Percentiles rank a stretch among this genome's conserved stretches.
These are phyloP conservation scores for Apiospora malaysiana DNA, from an alignment of 2,329 filamentous ascomycete genomes.

Conservation along the genomic window DNA sequence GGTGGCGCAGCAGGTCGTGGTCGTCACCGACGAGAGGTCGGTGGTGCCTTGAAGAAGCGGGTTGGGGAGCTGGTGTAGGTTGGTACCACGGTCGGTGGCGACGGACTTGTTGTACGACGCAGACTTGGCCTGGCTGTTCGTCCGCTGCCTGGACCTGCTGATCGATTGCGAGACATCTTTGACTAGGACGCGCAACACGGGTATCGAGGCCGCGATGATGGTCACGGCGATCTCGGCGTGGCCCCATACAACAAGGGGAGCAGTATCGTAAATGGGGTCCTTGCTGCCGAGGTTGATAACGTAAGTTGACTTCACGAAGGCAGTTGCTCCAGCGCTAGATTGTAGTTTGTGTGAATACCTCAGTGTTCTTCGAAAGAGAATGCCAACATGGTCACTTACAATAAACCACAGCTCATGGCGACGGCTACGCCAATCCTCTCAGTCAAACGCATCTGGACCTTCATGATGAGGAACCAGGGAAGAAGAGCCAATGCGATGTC, in stretches of 20 bases:
- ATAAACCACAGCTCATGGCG: slow-evolving; percentile 39
- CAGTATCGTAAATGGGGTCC: slow-evolving; percentile 33
- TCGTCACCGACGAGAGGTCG: neutral
- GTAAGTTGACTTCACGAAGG: slow-evolving; percentile 32
- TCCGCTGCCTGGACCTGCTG: neutral
- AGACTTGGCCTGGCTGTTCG: neutral
- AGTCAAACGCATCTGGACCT: slow-evolving; percentile 37
- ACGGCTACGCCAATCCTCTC: slow-evolving; percentile 39
- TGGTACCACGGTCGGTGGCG: neutral
- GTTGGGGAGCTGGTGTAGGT: neutral
- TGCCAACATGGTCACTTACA: slow-evolving; percentile 28
- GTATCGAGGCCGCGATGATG: slow-evolving; percentile 40
- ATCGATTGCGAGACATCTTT: slow-evolving; percentile 27
- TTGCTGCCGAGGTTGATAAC: slow-evolving; percentile 27
- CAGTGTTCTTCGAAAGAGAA: too few species aligned
- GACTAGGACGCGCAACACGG: slow-evolving; percentile 40
- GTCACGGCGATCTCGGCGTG: slow-evolving; percentile 35
- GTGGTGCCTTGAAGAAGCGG: neutral
- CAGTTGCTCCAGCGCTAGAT: slow-evolving; percentile 33
- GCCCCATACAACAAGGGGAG: slow-evolving; percentile 37
- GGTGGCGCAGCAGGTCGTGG: neutral
- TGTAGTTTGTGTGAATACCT: slow-evolving; percentile 25
- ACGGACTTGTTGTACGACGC: neutral
- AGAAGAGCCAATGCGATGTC: slow-evolving; percentile 38
- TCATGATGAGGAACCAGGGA: slow-evolving; percentile 39